These are phyloP conservation scores for Phytophthora pluvialis DNA, from an alignment of 352 stramenopile species.

Conservation along the genomic window DNA sequence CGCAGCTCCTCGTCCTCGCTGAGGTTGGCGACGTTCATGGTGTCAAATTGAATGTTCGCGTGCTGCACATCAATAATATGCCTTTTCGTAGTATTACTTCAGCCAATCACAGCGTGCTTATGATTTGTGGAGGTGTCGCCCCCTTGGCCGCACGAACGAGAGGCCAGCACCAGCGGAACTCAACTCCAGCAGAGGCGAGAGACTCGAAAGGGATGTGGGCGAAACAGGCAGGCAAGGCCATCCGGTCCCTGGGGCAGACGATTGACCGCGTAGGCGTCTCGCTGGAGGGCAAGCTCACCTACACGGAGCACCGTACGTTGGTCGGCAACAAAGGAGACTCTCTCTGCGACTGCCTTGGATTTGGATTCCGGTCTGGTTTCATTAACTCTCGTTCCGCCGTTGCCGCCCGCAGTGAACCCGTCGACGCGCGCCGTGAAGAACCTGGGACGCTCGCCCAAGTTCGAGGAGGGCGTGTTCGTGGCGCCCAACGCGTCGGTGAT, in stretches of 20 bases:
- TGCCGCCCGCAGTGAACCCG: slow-evolving; percentile 68
- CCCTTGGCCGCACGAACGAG: slow-evolving; percentile 35
- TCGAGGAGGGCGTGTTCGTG: slow-evolving; percentile 80
- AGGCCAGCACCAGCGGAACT: slow-evolving; percentile 50
- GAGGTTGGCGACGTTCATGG: slow-evolving; percentile 11
- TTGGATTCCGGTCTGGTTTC: slow-evolving; percentile 6
- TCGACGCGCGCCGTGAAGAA: slow-evolving; percentile 85
- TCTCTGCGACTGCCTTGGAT: background rate
- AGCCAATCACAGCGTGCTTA: slow-evolving; percentile 11
- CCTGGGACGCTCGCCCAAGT: slow-evolving; percentile 61
- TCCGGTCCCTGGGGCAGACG: slow-evolving; percentile 85
- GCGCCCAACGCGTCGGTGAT: slow-evolving; percentile 93
- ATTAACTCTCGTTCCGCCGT: slow-evolving; percentile 5
- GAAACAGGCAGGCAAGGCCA: slow-evolving; percentile 80
- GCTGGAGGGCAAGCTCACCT: slow-evolving; percentile 80
- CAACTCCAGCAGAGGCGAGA: slow-evolving; percentile 17
- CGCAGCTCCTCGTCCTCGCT: slow-evolving; percentile 33
- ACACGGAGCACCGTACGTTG: slow-evolving; percentile 89
- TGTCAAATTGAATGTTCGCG: slow-evolving; percentile 1
- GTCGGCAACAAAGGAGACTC: background rate
- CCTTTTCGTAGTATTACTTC: background rate
- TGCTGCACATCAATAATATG: slow-evolving; percentile 20
- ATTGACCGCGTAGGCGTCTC: slow-evolving; percentile 87
- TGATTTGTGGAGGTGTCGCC: slow-evolving; percentile 23
- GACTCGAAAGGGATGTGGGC: slow-evolving; percentile 61